These are phyloP conservation scores for Coniochaeta hoffmannii DNA, from an alignment of 2,329 filamentous ascomycete species.

Conservation along the genomic window DNA sequence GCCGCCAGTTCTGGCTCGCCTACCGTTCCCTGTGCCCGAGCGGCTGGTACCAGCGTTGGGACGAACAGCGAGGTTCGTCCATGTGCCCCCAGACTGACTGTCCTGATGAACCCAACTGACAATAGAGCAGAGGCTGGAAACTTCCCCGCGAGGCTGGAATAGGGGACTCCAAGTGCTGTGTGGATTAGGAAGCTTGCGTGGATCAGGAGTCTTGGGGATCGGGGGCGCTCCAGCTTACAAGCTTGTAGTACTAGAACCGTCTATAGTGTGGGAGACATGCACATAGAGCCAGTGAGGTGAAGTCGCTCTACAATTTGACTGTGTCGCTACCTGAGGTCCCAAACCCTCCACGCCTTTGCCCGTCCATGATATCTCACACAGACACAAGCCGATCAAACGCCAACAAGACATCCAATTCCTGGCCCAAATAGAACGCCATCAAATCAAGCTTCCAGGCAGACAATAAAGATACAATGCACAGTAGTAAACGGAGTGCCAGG, in stretches of 20 bases:
- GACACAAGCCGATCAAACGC: not conserved
- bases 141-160: slow-evolving; percentile 61
- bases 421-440: slow-evolving; percentile 1
- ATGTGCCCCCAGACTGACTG: not conserved
- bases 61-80: slow-evolving; percentile 84
- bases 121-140: slow-evolving; percentile 52
- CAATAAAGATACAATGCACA: not conserved
- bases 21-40: slow-evolving; percentile 97
- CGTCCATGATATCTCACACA: not conserved
- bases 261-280: slow-evolving; percentile 14
- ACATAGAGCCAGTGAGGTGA: slow-evolving; percentile 14
- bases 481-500: not conserved
- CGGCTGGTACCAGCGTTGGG: slow-evolving; percentile 90
- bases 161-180: too few species aligned
- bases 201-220: slow-evolving; percentile 8
- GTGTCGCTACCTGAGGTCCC: not conserved
- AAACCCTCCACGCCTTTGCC: not conserved
- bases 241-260: slow-evolving; percentile 16
- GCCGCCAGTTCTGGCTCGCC: slow-evolving; percentile 92
- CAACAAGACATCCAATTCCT: not conserved
- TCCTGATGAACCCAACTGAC: not conserved
- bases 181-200: not conserved
- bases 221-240: slow-evolving; percentile 6
- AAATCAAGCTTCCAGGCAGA: not conserved
- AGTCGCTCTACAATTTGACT: not conserved